Conservation (phyloP, 768 basidiomycete species). For the Exsudoporus frostii region DNA sequence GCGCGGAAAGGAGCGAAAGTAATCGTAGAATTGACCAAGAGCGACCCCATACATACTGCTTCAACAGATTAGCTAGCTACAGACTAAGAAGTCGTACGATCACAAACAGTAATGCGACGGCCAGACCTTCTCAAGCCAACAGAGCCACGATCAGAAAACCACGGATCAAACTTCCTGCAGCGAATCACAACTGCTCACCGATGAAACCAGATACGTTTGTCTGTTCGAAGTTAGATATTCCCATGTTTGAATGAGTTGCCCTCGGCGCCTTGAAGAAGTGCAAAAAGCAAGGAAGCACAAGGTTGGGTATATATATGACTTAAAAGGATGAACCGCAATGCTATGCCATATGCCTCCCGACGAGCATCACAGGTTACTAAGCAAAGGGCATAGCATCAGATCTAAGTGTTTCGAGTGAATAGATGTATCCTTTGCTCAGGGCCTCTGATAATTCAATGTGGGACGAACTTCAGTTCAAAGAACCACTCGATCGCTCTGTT, state of each 20-base stretch:
- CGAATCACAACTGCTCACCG: neutral
- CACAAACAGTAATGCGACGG: neutral
- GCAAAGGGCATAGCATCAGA: too few relatives aligned
- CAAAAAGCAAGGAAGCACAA: neutral
- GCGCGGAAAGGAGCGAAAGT: neutral
- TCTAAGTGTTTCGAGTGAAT: too few relatives aligned
- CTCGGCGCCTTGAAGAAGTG: too few relatives aligned
- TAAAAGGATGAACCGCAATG: neutral
- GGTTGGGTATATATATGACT: neutral
- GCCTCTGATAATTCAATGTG: too few relatives aligned
- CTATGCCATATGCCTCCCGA: neutral
- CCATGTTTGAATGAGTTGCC: neutral
- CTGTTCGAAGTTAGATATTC: too few relatives aligned
- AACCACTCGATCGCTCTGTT: too few relatives aligned
- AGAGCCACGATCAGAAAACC: neutral
- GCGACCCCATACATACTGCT: neutral
- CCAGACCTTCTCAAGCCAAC: neutral
- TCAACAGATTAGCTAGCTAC: neutral
- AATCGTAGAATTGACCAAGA: neutral
- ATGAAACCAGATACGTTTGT: neutral
- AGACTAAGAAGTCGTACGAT: too few relatives aligned
- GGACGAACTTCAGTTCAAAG: too few relatives aligned
- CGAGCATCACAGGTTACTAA: neutral
- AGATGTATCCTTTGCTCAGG: too few relatives aligned
- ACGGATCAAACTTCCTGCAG: neutral